These are phyloP conservation scores for Diphasiastrum complanatum DNA, from an alignment of 83 land plant species.

Conservation along the genomic window DNA sequence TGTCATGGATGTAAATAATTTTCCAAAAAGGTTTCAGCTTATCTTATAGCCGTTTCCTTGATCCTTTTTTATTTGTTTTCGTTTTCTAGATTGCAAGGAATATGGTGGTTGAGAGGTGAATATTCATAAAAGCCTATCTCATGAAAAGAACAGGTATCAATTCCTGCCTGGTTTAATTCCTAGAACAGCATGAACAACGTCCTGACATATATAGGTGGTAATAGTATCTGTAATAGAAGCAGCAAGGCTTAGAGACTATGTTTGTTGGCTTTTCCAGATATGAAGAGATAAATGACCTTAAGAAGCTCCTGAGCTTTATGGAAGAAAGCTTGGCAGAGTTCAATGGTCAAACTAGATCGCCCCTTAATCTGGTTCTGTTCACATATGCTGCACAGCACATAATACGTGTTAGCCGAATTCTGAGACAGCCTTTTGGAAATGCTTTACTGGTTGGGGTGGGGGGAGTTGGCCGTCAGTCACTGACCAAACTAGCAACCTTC, in stretches of 20 bases:
- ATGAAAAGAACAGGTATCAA: too few relatives aligned
- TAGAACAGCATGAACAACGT: too few relatives aligned
- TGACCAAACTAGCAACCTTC: constrained; percentile 35
- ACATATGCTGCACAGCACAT: constrained; percentile 42
- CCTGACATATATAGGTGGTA: too few relatives aligned
- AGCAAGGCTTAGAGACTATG: too few relatives aligned
- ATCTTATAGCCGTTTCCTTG: background rate
- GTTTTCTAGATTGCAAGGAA: too few relatives aligned
- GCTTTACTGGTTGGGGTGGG: constrained; percentile 42
- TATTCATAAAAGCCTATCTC: too few relatives aligned
- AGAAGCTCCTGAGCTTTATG: constrained; percentile 27
- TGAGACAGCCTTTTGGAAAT: constrained; percentile 41
- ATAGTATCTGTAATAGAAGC: too few relatives aligned
- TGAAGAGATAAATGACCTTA: constrained; percentile 36
- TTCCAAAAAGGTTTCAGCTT: constrained; percentile 28
- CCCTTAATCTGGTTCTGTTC: constrained; percentile 30
- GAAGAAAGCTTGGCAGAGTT: constrained; percentile 32
- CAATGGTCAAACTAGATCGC: constrained; percentile 37
- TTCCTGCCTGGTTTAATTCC: too few relatives aligned
- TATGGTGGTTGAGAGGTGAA: too few relatives aligned
- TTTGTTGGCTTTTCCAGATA: constrained; percentile 17
- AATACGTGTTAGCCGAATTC: constrained; percentile 36
- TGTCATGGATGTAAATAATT: constrained; percentile 31
- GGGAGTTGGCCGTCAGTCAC: constrained; percentile 40
- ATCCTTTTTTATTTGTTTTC: too few relatives aligned